These are phyloP conservation scores for Phoma sp. DNA, from an alignment of 2,329 filamentous ascomycete genomes.

Conservation along the genomic window DNA sequence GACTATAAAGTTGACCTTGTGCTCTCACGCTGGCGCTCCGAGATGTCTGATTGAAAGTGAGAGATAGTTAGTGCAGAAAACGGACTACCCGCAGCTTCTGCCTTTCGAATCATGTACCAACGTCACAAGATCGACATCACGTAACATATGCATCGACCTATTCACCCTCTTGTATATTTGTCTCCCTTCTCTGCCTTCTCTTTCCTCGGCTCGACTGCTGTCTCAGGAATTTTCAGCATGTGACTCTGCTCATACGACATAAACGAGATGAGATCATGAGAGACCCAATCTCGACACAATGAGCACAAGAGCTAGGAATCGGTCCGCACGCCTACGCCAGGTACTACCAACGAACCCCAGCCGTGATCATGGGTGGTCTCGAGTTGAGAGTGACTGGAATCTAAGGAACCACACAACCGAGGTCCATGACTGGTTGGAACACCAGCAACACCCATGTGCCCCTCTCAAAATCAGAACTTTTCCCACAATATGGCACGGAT, in stretches of 20 bases:
- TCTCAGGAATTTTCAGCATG: too few species aligned
- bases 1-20: conserved; percentile 7
- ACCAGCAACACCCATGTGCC: not conserved
- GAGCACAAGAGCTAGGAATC: not conserved
- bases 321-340: not conserved
- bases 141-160: not conserved
- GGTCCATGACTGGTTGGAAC: not conserved
- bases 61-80: not conserved
- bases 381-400: not conserved
- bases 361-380: not conserved
- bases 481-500: not conserved
- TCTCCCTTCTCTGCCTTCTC: not conserved
- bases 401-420: conserved; percentile 1
- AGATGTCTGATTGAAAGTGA: not conserved
- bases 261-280: not conserved
- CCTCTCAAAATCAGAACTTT: conserved; percentile 1
- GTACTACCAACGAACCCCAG: not conserved
- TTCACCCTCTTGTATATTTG: not conserved
- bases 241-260: too few species aligned
- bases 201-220: too few species aligned
- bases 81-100: not conserved
- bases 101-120: not conserved
- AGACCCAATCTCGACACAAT: not conserved
- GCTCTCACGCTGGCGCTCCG: not conserved
- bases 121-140: not conserved